Evolutionary conservation across 2,329 filamentous ascomycete species (phyloP), one percentile per base, ranked within the genome.

Genomic region (Trichoderma harzianum): DNA sequence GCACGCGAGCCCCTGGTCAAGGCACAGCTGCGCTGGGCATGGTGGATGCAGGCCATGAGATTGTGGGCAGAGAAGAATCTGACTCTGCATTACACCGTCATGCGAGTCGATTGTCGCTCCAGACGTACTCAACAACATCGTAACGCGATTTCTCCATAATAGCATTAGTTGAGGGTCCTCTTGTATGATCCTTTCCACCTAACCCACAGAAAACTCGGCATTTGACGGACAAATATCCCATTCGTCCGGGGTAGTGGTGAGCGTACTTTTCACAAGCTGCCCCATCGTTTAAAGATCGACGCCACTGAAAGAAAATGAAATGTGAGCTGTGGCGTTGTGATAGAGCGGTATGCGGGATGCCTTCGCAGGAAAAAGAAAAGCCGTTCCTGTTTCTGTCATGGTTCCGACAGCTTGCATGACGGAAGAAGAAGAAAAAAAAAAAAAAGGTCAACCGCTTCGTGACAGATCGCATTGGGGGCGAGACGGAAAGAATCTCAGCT

Each of bases 401-500:
- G 18, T 60, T 26, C 28, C 62, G 61, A 30, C 16, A 21, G 24
- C n/a, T 21, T 66, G 24, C n/a, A 39, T 51, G 66, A 55, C n/a
- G 36, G 36, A 57, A 69, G 57, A 43, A 43, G 36, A 43, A 43
- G 6, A 43, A 43, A n/a, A 43, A 30, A 21, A 14, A n/a, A n/a
- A n/a, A n/a, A n/a, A 47, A 55, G 3, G n/a, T 11, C 53, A 47
- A 32, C 53, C 34, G 16, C 24, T 24, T 69, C 34, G 3, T 60
- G 66, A 69, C 57, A 61, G 39, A 39, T 69, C 55, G 55, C 55
- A 47, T 69, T 61, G 36, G 66, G 55, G 55, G 66, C 66, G 24
- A 16, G 16, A 39, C 32, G 64, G 47, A 53, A 51, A 58, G 26
- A 24, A 34, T 36, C 28, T 24, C 66, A 69, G 55, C 55, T 24